Percentiles rank a stretch among this genome's conserved stretches.
These are phyloP conservation scores for Arthromyces matolae DNA, from an alignment of 768 basidiomycete species.

Conservation along the genomic window DNA sequence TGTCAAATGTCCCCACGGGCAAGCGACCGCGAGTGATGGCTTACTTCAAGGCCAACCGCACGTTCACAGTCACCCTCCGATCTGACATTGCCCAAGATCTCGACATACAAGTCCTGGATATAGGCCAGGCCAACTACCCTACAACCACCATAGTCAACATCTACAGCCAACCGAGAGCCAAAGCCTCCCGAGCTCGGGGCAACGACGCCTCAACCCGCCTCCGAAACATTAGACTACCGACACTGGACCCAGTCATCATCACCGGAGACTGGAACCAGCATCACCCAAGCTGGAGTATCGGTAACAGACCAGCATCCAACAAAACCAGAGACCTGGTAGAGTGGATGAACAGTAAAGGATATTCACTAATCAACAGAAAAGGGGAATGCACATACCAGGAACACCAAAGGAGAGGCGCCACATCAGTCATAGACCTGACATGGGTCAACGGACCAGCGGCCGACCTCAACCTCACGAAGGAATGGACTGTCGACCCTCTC, in stretches of 20 bases:
- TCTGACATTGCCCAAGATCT: slow-evolving; percentile 21
- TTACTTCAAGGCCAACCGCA: slow-evolving; percentile 12
- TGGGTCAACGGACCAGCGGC: neutral
- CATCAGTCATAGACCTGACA: neutral
- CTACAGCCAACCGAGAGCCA: neutral
- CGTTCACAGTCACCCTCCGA: slow-evolving; percentile 21
- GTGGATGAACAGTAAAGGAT: neutral
- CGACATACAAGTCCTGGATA: slow-evolving; percentile 22
- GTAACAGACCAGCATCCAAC: neutral
- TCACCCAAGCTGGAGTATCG: neutral
- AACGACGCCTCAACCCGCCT: neutral
- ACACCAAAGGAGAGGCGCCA: slow-evolving; percentile 13
- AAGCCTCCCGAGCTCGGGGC: neutral
- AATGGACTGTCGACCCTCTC: too few relatives aligned
- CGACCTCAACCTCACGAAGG: neutral
- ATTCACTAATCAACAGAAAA: neutral
- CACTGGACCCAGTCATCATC: neutral
- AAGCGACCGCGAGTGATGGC: slow-evolving; percentile 16
- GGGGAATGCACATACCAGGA: neutral
- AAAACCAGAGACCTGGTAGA: neutral
- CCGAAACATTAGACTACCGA: neutral
- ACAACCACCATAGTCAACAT: slow-evolving; percentile 1
- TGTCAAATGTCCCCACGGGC: neutral
- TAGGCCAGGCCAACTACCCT: slow-evolving; percentile 13
- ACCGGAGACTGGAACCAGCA: slow-evolving; percentile 6